phyloP scores from a whole-genome alignment of 495 filamentous ascomycete species.

The Xanthoparmelia taractica region DNA sequence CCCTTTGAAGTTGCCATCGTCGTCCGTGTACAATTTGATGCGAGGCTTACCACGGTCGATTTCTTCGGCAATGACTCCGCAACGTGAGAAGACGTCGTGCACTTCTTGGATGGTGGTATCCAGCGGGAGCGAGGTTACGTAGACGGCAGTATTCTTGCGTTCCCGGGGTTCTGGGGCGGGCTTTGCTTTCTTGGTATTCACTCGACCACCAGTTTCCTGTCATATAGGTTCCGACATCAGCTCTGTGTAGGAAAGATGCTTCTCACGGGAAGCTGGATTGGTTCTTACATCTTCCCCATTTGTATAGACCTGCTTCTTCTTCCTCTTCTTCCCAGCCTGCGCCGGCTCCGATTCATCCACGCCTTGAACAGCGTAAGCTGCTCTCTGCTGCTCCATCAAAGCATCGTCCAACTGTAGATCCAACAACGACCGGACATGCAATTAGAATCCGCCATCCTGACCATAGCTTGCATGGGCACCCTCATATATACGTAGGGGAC shows the following conservation, averaged over 20 bases:
- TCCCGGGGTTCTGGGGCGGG: conserved; percentile 48
- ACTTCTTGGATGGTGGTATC: conserved; percentile 77
- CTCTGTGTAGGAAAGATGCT: neutral
- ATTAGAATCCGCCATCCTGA: conserved; percentile 30
- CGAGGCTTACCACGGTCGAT: conserved; percentile 77
- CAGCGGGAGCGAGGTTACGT: conserved; percentile 73
- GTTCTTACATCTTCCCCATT: conserved; percentile 53
- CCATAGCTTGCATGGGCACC: conserved; percentile 17
- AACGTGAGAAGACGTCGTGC: conserved; percentile 71
- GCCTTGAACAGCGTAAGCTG: conserved; percentile 61
- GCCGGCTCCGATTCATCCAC: conserved; percentile 56
- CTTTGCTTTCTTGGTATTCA: conserved; percentile 48
- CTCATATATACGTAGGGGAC: conserved; percentile 20
- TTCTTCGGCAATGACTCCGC: conserved; percentile 88
- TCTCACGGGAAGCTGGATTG: neutral
- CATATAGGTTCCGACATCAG: neutral
- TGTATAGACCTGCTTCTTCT: conserved; percentile 64
- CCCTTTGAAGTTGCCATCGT: conserved; percentile 78
- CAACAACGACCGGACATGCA: conserved; percentile 29
- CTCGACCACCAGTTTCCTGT: conserved; percentile 26
- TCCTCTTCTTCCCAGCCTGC: conserved; percentile 53
- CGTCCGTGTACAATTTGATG: conserved; percentile 87
- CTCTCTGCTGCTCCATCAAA: conserved; percentile 67
- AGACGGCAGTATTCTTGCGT: conserved; percentile 82
- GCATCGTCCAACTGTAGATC: conserved; percentile 63